phyloP scores from a whole-genome alignment of 2,329 filamentous ascomycete genomes.

The Colletotrichum tropicale region DNA sequence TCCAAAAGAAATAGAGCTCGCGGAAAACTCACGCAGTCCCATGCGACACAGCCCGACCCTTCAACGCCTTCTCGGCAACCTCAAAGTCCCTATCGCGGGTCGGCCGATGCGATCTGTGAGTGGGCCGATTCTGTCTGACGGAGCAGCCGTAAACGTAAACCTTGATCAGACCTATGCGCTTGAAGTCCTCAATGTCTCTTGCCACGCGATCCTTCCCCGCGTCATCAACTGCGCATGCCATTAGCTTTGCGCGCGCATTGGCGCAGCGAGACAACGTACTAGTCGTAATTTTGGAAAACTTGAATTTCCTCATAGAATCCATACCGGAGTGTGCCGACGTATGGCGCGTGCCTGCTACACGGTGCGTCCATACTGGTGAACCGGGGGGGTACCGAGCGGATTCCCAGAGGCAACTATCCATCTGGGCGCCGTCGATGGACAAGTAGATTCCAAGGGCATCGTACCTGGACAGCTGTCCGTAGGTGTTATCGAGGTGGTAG shows the following conservation, averaged over 20 bases:
- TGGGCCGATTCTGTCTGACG: background rate
- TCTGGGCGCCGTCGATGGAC: conserved; percentile 22
- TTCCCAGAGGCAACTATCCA: background rate
- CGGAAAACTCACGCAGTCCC: conserved; percentile 20
- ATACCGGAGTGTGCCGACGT: background rate
- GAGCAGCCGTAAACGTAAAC: conserved; percentile 14
- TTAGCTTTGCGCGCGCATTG: background rate
- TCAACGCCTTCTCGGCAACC: conserved; percentile 21
- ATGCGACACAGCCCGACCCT: conserved; percentile 23
- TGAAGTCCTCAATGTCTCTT: background rate
- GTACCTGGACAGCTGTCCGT: conserved; percentile 13
- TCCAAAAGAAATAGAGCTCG: background rate
- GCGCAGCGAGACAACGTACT: conserved; percentile 1
- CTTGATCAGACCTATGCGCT: conserved; percentile 24
- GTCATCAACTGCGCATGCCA: conserved; percentile 13
- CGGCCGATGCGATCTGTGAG: background rate
- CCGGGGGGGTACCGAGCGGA: background rate
- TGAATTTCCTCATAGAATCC: conserved; percentile 17
- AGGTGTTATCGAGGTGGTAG: conserved; percentile 9
- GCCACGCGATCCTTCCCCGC: background rate
- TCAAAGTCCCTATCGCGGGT: background rate
- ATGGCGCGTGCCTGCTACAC: background rate
- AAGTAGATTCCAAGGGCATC: conserved; percentile 12
- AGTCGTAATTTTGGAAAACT: conserved; percentile 22
- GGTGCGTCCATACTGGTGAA: background rate